Conservation (phyloP, 148 eudicot species). For the Amaranthus palmeri region DNA sequence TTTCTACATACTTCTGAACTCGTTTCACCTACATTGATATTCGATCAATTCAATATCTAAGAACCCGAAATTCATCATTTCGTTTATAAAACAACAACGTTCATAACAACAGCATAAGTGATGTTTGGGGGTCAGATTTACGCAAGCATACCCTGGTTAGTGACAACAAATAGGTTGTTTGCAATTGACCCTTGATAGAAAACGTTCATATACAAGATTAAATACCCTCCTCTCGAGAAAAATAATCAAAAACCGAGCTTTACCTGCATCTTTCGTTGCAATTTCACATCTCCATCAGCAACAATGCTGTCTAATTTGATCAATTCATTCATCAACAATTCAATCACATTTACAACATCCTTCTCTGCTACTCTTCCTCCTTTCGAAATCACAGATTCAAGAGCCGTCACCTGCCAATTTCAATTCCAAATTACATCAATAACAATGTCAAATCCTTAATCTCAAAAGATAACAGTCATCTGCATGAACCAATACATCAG, state of each 20-base stretch:
- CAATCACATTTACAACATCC: slow-evolving; percentile 46
- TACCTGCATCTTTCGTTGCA: slow-evolving; percentile 91
- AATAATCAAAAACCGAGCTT: background rate
- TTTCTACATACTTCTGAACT: slow-evolving; percentile 87
- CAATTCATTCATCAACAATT: slow-evolving; percentile 72
- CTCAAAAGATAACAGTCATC: too few species aligned
- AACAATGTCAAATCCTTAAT: too few species aligned
- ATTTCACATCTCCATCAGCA: slow-evolving; percentile 71
- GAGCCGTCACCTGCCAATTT: slow-evolving; percentile 58
- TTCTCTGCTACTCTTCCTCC: slow-evolving; percentile 75
- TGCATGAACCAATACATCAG: too few species aligned
- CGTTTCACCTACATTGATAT: slow-evolving; percentile 49
- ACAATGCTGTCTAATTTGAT: slow-evolving; percentile 67
- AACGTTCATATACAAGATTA: too few species aligned
- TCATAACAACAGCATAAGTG: too few species aligned
- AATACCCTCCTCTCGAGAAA: too few species aligned
- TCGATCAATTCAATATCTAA: too few species aligned
- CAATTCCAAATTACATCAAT: slow-evolving; percentile 1
- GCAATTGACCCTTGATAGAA: too few species aligned
- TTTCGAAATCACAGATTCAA: slow-evolving; percentile 59
- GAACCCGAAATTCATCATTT: background rate
- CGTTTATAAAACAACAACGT: too few species aligned
- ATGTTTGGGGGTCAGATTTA: too few species aligned
- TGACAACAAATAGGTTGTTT: too few species aligned
- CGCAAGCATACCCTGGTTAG: too few species aligned